Base-by-base conservation (phyloP, 306 rosid species). In the Lathyrus aphaca region DNA sequence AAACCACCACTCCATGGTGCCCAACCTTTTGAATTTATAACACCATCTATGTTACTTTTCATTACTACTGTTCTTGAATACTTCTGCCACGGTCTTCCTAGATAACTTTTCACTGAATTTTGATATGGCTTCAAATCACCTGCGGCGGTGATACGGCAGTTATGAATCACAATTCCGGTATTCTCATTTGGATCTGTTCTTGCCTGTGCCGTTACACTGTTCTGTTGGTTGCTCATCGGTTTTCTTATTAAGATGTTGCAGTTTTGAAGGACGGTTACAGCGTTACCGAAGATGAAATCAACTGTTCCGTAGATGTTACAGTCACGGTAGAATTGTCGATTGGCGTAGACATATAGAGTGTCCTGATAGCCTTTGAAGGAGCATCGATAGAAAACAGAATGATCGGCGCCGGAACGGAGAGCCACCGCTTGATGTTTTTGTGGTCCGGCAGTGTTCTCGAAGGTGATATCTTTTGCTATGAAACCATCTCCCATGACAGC, bases 391-490 rank as follows among this genome's bases (percentile, higher is more conserved):
- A 87, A 87, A 3, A 89, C 39, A 0, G 39, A 35, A 10, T 35
- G 3, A 35, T 35, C 39, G 10, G 39, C 39, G 39, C 39, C 39
- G 4, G 89, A 82, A 0, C 95, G 86, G 51, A 89, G 77, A 3
- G 95, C 92, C 44, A 92, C 98, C 18, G 95, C 98, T 44, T 92
- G 96, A 58, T 86, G 77, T 2, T 81, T 85, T 48, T 74, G 66
- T 0, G 97, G 95, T 5, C 96, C 97, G 11, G 97, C 97, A 0
- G 84, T 87, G 89, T 91, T 91, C 75, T 85, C 90, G 32, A 91
- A 89, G 51, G 91, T 85, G n/a, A 91, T 91, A 74, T 85, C 94
- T 25, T 71, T 74, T 5, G 96, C 96, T 5, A 87, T 81, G 86
- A 91, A 91, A n/a, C 81, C 86, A 1, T 79, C 87, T 0, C 96